Evolutionary conservation across 768 basidiomycete species (phyloP).

Genomic region (Leucosporidium scottii): DNA sequence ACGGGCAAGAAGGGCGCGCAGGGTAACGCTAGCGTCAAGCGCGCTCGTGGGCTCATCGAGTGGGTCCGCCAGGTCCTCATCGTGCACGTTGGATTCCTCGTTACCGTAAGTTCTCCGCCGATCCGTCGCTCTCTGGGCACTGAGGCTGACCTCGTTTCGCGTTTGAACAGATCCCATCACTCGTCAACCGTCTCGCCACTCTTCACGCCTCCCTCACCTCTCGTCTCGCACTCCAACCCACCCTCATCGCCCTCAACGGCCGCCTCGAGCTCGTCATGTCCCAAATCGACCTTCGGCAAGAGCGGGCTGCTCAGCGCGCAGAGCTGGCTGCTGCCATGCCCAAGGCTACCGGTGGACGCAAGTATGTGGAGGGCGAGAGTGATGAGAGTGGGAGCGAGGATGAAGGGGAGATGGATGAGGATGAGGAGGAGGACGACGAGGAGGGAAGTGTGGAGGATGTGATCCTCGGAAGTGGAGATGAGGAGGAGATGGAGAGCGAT

Average conservation of each 20-base stretch:
- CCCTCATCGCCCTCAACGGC: constrained; percentile 75
- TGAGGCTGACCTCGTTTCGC: constrained; percentile 12
- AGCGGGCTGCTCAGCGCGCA: constrained; percentile 38
- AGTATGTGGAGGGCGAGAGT: constrained; percentile 61
- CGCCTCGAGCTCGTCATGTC: constrained; percentile 87
- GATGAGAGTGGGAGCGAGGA: constrained; percentile 57
- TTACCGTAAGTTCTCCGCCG: constrained; percentile 64
- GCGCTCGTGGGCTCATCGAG: constrained; percentile 62
- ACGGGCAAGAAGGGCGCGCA: constrained; percentile 52
- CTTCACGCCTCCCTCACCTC: constrained; percentile 74
- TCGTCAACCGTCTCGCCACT: constrained; percentile 76
- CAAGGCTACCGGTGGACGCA: constrained; percentile 53
- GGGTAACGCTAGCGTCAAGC: constrained; percentile 58
- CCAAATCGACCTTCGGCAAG: constrained; percentile 79
- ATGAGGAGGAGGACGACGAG: constrained; percentile 57
- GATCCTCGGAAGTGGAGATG: constrained; percentile 46
- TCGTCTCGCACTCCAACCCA: constrained; percentile 73
- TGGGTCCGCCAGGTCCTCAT: constrained; percentile 79
- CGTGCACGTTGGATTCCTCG: constrained; percentile 80
- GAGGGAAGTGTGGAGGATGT: constrained; percentile 63
- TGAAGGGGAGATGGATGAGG: constrained; percentile 51
- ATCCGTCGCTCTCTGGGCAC: neutral
- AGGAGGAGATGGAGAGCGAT: constrained; percentile 41
- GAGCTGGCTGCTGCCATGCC: neutral
- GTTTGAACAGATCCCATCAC: constrained; percentile 68